phyloP scores from a whole-genome alignment of 2,329 filamentous ascomycete genomes.

The Chalara sp. region DNA sequence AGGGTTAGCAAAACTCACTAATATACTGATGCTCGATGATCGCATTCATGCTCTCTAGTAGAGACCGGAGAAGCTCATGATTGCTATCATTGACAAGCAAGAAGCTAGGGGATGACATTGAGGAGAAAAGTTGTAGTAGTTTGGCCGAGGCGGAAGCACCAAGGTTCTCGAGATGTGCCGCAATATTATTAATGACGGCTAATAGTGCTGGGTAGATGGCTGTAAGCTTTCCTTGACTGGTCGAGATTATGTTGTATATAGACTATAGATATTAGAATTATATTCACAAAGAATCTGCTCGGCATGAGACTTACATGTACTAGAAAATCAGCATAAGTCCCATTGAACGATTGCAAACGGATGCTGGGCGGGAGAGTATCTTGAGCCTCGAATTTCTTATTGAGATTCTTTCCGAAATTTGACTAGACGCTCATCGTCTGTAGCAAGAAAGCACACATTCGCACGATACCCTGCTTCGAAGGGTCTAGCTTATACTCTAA shows the following conservation, averaged over 20 bases:
- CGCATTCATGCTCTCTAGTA: constrained; percentile 84
- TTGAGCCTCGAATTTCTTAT: constrained; percentile 81
- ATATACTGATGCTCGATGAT: constrained; percentile 84
- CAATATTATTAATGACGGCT: constrained; percentile 89
- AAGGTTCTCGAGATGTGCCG: constrained; percentile 74
- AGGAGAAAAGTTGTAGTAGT: constrained; percentile 79
- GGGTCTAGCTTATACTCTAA: constrained; percentile 81
- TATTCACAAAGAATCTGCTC: not conserved
- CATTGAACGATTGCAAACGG: constrained; percentile 75
- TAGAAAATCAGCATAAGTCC: constrained; percentile 88
- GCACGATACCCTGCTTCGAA: constrained; percentile 83
- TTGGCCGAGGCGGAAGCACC: constrained; percentile 71
- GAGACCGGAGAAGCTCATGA: constrained; percentile 68
- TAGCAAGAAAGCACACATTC: constrained; percentile 95
- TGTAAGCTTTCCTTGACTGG: constrained; percentile 81
- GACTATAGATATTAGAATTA: constrained; percentile 47
- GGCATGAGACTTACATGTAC: constrained; percentile 62
- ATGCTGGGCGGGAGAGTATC: constrained; percentile 80
- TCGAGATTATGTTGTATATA: constrained; percentile 85
- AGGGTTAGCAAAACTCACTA: constrained; percentile 41
- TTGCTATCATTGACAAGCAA: constrained; percentile 89
- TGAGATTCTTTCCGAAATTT: constrained; percentile 83
- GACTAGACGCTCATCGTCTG: constrained; percentile 92
- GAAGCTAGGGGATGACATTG: constrained; percentile 91
- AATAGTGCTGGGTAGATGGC: constrained; percentile 89